Conservation (phyloP, 495 filamentous ascomycete species). For the Aspergillus campestris region DNA sequence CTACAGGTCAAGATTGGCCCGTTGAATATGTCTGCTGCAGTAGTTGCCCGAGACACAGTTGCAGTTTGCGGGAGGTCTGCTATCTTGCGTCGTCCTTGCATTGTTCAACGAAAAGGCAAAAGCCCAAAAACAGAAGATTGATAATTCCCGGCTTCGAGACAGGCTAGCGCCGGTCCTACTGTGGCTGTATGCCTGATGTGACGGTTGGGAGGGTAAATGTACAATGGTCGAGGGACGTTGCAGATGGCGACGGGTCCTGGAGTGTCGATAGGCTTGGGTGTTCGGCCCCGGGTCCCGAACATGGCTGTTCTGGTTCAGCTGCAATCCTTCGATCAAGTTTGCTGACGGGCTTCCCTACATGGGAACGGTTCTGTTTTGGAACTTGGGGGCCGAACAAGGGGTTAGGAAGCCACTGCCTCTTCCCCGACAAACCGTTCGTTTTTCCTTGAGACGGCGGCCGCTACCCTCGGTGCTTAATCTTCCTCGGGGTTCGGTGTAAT, state of each 20-base stretch:
- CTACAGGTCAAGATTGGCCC: conserved; percentile 9
- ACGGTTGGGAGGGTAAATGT: background rate
- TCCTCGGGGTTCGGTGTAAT: background rate
- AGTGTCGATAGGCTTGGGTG: no score
- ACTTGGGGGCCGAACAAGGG: no score
- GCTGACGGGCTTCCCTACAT: no score
- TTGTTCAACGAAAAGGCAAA: conserved; percentile 2
- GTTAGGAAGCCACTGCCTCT: background rate
- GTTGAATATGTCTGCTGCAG: conserved; percentile 14
- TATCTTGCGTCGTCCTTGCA: conserved; percentile 22
- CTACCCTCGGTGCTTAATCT: background rate
- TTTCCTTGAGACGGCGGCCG: background rate
- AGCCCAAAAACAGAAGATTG: conserved; percentile 5
- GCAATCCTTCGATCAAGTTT: no score
- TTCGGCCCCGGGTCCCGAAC: no score
- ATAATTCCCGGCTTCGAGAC: conserved; percentile 12
- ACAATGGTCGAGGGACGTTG: conserved; percentile 1
- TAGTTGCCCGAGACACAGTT: conserved; percentile 13
- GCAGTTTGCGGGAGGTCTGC: conserved; percentile 15
- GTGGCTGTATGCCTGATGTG: conserved; percentile 4
- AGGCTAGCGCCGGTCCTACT: conserved; percentile 10
- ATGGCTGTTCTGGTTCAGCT: no score
- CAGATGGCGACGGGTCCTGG: background rate
- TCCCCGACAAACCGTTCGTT: conserved; percentile 3
- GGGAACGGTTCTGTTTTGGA: no score